Base-by-base conservation (phyloP, 208 protist genomes). In the Trypanosoma grayi region DNA sequence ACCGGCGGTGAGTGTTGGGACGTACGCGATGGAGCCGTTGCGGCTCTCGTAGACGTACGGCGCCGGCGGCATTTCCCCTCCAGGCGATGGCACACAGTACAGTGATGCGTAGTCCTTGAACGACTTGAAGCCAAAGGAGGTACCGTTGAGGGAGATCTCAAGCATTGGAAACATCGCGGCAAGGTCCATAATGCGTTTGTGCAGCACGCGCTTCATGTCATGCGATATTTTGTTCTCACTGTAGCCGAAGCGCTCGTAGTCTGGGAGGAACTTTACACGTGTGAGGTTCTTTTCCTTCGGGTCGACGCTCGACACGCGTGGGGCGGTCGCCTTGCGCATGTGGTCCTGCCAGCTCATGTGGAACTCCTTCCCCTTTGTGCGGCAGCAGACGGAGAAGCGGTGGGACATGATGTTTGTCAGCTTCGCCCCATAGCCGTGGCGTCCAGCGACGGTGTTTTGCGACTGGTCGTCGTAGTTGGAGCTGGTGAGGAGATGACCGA, bases 371-470 rank as follows among this genome's bases (percentile, higher is more conserved):
- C 88, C 83, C 4, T 77, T 77, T 30, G 79, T 90, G 43, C 78
- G 70, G 76, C 99, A 98, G 33, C 69, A 66, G 4, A 99, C 84
- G 11, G 79, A 87, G 66, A 99, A 99, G 61, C 97, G 73, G 11
- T 57, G 97, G n/a, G 96, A 99, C 64, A 99, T 99, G 51, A 99
- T 99, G 75, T 99, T 99, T 30, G 98, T 98, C 10, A 98, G 78
- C 79, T 98, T 98, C 22, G 97, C 96, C 50, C 97, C 98, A 71
- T 97, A 99, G 24, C 98, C 98, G 77, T 99, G 98, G 18, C 97
- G 81, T 8, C 98, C 98, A 24, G 98, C 98, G 11, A 94, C 95
- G 31, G 90, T 92, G 28, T 84, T 90, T 62, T 90, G 74, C 27
- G 84, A 81, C 36, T 81, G 69, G 81, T 99, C 98, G 85, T 98